Evolutionary conservation across 495 filamentous ascomycete species (phyloP), one percentile per base, ranked within the genome.

Genomic region (Zalerion maritima): DNA sequence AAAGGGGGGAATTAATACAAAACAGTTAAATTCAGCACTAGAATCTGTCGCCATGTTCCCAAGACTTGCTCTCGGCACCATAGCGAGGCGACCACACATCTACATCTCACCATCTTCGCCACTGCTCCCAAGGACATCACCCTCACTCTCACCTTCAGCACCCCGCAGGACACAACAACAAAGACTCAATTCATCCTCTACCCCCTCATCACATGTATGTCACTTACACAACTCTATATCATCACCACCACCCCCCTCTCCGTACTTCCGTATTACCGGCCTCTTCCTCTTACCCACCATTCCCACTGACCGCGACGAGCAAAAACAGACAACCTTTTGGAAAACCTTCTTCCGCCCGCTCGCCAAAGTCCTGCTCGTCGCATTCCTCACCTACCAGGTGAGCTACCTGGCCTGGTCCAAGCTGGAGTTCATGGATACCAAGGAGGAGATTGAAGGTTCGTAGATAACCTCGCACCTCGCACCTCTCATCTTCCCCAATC

Each of bases 301-400:
- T 10, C 24, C 2, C 13, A 7, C 14, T 27, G 5, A 2, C 7
- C 9, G 11, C 13, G 20, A 19, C 18, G 11, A 33, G 14, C 5
- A 6, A 21, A n/a, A 14, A 30, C 42, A 92, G 78, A 47, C 73
- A 25, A 53, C 58, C 2, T 85, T 87, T 49, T 97, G 89, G 57
- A 75, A 70, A 37, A 66, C 67, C 31, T 93, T 91, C 51, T 64
- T 68, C 15, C 64, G 78, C 5, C 86, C 89, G 8, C 68, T 96
- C 34, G 67, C 67, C 21, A 96, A 94, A 54, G 76, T 79, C 35
- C 77, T 92, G 43, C 65, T 94, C 6, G 73, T 84, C 28, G 81
- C 84, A 9, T 60, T 94, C 14, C 78, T 92, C 51, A 81, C 78
- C 0, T 97, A 93, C 55, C 89, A 97, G 50, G 43, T 81, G 6